phyloP scores from a whole-genome alignment of 2,329 filamentous ascomycete genomes.

The Macrophomina tecta region DNA sequence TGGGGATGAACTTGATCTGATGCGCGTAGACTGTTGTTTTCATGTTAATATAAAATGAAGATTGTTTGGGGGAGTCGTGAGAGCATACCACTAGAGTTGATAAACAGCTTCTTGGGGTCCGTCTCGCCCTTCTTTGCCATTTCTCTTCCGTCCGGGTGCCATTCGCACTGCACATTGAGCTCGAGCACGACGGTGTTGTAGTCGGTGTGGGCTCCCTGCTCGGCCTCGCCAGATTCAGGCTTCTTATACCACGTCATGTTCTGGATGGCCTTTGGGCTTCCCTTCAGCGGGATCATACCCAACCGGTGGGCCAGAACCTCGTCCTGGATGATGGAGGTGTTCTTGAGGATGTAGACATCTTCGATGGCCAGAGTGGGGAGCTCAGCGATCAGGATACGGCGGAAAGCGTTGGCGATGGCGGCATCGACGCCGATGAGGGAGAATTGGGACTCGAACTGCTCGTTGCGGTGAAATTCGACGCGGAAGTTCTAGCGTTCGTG shows the following conservation, averaged over 20 bases:
- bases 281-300: constrained; percentile 88
- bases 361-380: constrained; percentile 95
- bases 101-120: constrained; percentile 84
- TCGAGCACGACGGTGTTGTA: constrained; percentile 85
- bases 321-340: constrained; percentile 97
- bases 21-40: constrained; percentile 48
- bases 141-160: constrained; percentile 66
- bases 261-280: constrained; percentile 75
- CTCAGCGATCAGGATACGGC: constrained; percentile 92
- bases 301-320: constrained; percentile 92
- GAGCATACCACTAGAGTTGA: constrained; percentile 68
- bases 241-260: constrained; percentile 85
- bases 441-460: constrained; percentile 79
- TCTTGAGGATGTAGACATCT: constrained; percentile 90
- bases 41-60: background rate
- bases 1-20: constrained; percentile 73
- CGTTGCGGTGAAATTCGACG: constrained; percentile 84
- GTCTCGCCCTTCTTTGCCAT: constrained; percentile 71
- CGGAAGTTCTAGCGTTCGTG: constrained; percentile 62
- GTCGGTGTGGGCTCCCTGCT: constrained; percentile 64
- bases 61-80: too few relatives aligned
- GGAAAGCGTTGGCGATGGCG: constrained; percentile 94
- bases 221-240: constrained; percentile 59
- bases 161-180: constrained; percentile 79
- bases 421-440: constrained; percentile 92